phyloP scores from a whole-genome alignment of 495 filamentous ascomycete species.

The Halenospora varia region DNA sequence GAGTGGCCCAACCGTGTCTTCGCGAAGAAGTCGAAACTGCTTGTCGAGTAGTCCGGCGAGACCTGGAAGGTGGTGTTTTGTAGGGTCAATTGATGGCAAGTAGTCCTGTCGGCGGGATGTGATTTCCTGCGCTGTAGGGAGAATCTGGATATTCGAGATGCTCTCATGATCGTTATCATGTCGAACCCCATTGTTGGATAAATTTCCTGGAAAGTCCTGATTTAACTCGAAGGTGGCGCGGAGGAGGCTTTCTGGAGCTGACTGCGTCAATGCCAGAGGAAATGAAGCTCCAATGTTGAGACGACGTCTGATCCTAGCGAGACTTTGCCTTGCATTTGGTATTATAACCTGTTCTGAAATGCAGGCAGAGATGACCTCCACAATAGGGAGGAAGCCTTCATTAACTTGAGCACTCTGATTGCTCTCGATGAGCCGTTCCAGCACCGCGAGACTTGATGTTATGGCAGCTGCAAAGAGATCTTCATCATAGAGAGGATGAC shows the following conservation, averaged over 20 bases:
- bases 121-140: constrained; percentile 64
- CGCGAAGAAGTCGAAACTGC: constrained; percentile 65
- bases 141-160: constrained; percentile 56
- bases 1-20: constrained; percentile 62
- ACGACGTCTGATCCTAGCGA: constrained; percentile 30
- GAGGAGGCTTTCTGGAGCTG: constrained; percentile 13
- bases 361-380: constrained; percentile 24
- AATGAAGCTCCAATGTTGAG: constrained; percentile 37
- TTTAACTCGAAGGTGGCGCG: constrained; percentile 33
- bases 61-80: constrained; percentile 51
- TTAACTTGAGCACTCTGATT: constrained; percentile 31
- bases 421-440: constrained; percentile 26
- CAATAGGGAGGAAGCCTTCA: constrained; percentile 25
- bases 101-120: constrained; percentile 48
- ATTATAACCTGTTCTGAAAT: constrained; percentile 24
- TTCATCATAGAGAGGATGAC: constrained; percentile 33
- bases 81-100: constrained; percentile 49
- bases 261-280: constrained; percentile 17
- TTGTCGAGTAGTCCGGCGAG: constrained; percentile 60
- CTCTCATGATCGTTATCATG: constrained; percentile 65
- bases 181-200: constrained; percentile 48
- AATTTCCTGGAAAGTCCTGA: constrained; percentile 46
- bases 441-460: constrained; percentile 29
- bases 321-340: constrained; percentile 25
- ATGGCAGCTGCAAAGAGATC: constrained; percentile 21